Evolutionary conservation across 441 rosid species (phyloP).

Genomic region (Jatropha multifida): DNA sequence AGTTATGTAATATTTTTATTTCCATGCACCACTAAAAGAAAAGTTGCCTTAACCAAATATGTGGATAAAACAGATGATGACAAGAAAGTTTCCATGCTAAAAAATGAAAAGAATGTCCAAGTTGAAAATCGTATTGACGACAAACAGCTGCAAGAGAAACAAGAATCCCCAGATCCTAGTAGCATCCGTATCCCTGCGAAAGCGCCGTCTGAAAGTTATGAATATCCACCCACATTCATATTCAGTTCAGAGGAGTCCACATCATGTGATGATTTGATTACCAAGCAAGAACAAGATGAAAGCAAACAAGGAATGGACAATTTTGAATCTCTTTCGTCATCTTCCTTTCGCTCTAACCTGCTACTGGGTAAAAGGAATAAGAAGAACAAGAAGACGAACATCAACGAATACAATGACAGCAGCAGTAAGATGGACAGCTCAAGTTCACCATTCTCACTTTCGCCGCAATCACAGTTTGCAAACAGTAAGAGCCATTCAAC

Average conservation of each 20-base stretch:
- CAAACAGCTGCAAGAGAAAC: slow-evolving; percentile 20
- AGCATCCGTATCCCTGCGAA: not conserved
- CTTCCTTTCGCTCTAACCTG: slow-evolving; percentile 9
- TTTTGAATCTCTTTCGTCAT: slow-evolving; percentile 1
- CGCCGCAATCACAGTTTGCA: slow-evolving; percentile 16
- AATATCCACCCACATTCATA: slow-evolving; percentile 34
- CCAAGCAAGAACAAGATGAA: slow-evolving; percentile 31
- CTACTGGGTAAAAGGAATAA: slow-evolving; percentile 6
- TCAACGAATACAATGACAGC: not conserved
- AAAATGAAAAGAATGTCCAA: not conserved
- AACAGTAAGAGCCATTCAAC: slow-evolving; percentile 39
- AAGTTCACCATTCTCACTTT: slow-evolving; percentile 21
- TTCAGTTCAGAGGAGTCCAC: slow-evolving; percentile 48
- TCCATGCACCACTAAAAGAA: no score
- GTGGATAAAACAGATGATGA: not conserved
- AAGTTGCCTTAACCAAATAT: no score
- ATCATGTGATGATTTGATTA: slow-evolving; percentile 41
- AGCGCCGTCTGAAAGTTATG: slow-evolving; percentile 19
- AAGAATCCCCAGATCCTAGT: not conserved
- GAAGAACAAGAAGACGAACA: slow-evolving; percentile 12
- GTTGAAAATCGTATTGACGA: slow-evolving; percentile 3
- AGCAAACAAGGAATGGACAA: slow-evolving; percentile 3
- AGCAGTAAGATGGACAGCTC: slow-evolving; percentile 10
- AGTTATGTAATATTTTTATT: not conserved
- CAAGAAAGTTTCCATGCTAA: not conserved